phyloP scores from a whole-genome alignment of 2,329 filamentous ascomycete genomes.

The Pleurostoma richardsiae region DNA sequence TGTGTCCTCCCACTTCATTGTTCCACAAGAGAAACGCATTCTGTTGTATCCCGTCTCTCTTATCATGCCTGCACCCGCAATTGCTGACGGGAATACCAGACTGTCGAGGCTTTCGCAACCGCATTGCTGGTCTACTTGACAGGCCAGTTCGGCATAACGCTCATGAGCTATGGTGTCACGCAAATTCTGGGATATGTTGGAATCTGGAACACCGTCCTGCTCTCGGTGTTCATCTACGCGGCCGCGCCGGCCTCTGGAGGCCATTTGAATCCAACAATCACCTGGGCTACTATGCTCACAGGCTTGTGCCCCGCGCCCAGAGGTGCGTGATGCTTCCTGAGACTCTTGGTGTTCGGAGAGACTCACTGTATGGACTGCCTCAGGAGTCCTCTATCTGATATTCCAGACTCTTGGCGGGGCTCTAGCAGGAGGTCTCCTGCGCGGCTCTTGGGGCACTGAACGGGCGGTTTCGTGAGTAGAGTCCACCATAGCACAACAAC shows the following conservation, averaged over 20 bases:
- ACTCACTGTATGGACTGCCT: not conserved
- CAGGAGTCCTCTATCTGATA: conserved; percentile 36
- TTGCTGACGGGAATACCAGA: not conserved
- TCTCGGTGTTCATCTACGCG: conserved; percentile 43
- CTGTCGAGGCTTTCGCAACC: conserved; percentile 21
- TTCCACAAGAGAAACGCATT: not conserved
- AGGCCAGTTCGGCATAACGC: conserved; percentile 21
- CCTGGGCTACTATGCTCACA: conserved; percentile 44
- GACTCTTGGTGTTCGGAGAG: not conserved
- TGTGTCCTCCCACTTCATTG: not conserved
- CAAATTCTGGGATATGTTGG: conserved; percentile 24
- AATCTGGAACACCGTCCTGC: conserved; percentile 31
- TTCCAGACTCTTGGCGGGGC: conserved; percentile 39
- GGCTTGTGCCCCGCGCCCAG: conserved; percentile 42
- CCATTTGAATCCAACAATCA: conserved; percentile 49
- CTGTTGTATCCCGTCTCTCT: too few relatives aligned
- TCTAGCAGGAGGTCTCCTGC: conserved; percentile 35
- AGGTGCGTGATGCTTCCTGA: conserved; percentile 8
- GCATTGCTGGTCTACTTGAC: conserved; percentile 21
- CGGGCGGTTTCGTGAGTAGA: conserved; percentile 18
- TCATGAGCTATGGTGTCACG: conserved; percentile 18
- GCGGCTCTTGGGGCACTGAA: conserved; percentile 24
- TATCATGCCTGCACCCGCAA: too few relatives aligned
- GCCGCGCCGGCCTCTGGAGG: conserved; percentile 42
- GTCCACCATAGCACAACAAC: conserved; percentile 12